Percentiles rank a stretch among this genome's conserved stretches.
phyloP scores from a whole-genome alignment of 768 basidiomycete species.

The Cystofilobasidium macerans region DNA sequence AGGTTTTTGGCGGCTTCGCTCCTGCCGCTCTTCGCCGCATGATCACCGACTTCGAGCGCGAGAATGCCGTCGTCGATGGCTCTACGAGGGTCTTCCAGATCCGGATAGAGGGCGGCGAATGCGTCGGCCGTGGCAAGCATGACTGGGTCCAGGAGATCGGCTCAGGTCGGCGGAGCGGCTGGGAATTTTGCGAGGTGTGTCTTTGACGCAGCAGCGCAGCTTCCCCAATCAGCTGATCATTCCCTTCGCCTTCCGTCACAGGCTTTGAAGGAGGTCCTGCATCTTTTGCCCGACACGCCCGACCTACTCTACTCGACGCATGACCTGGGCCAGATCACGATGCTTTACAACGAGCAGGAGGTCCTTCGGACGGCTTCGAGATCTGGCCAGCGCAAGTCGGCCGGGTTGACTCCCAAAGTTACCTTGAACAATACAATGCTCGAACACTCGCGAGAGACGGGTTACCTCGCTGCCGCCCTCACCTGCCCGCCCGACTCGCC shows the following conservation, averaged over 20 bases:
- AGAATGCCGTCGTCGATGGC: neutral
- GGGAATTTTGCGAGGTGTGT: conserved; percentile 4
- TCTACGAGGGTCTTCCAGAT: neutral
- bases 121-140: neutral
- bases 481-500: neutral
- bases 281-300: neutral
- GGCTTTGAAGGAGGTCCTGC: neutral
- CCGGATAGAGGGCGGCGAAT: neutral
- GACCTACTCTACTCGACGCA: neutral
- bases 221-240: neutral
- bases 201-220: neutral
- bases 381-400: neutral
- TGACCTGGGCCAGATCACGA: neutral
- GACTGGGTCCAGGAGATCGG: neutral
- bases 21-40: neutral
- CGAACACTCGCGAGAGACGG: neutral
- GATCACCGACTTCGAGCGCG: neutral
- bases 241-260: neutral
- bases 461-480: neutral
- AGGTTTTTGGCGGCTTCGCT: neutral
- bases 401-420: too few species aligned
- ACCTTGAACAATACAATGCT: neutral
- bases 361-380: too few species aligned
- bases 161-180: neutral
- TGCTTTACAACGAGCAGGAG: neutral